A percentile compares a stretch with the other conserved stretches of the same genome.
These are phyloP conservation scores for Comarum palustre DNA, from an alignment of 306 rosid genomes.

Conservation along the genomic window DNA sequence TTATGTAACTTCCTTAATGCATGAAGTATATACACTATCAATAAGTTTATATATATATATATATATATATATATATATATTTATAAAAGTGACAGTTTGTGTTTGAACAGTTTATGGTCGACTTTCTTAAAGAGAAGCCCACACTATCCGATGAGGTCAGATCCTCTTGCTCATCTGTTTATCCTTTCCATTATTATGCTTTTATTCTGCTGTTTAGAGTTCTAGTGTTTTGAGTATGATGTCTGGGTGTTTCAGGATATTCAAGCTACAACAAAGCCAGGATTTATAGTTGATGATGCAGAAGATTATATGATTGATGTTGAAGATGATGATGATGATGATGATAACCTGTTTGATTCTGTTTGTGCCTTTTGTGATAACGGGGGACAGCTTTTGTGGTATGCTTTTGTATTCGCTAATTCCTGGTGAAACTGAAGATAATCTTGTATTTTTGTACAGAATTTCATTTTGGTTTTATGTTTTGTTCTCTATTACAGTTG, in stretches of 20 bases:
- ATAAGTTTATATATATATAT: not conserved
- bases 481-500: slow-evolving; percentile 50
- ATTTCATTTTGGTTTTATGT: slow-evolving; percentile 1
- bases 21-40: not conserved
- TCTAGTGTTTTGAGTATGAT: slow-evolving; percentile 19
- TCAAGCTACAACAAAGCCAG: slow-evolving; percentile 47
- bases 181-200: slow-evolving; percentile 5
- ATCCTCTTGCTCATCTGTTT: slow-evolving; percentile 23
- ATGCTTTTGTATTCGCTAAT: slow-evolving; percentile 21
- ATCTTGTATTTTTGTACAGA: not conserved
- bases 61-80: no score
- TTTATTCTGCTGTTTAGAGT: slow-evolving; percentile 15
- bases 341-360: slow-evolving; percentile 64
- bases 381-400: slow-evolving; percentile 77
- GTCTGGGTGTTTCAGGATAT: slow-evolving; percentile 48
- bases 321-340: slow-evolving; percentile 60
- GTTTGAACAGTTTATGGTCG: slow-evolving; percentile 57
- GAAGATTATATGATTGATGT: slow-evolving; percentile 47
- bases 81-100: slow-evolving; percentile 30
- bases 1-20: not conserved
- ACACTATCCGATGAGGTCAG: slow-evolving; percentile 52
- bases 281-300: slow-evolving; percentile 63
- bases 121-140: slow-evolving; percentile 50
- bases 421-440: not conserved
- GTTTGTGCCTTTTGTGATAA: slow-evolving; percentile 91